Percentiles rank a stretch among this genome's conserved stretches.
These are phyloP conservation scores for Ophiosphaerella herpotricha DNA, from an alignment of 2,329 filamentous ascomycete genomes.

Conservation along the genomic window DNA sequence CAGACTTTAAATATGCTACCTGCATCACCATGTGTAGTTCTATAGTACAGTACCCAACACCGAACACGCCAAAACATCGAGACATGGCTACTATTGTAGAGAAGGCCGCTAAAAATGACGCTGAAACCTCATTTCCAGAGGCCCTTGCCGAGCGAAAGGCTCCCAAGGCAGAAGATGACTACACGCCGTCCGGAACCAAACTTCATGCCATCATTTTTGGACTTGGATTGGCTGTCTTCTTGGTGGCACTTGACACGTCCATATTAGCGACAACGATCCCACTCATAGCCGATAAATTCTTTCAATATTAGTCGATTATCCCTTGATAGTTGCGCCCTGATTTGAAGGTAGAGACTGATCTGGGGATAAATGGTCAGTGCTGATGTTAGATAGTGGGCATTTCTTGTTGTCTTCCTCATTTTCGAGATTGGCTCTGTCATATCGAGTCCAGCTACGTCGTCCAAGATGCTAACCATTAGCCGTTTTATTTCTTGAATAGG, in stretches of 20 bases:
- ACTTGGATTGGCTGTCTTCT: constrained; percentile 19
- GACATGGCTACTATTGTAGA: not conserved
- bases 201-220: constrained; percentile 24
- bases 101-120: not conserved
- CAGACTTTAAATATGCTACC: too few species aligned
- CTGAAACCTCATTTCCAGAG: not conserved
- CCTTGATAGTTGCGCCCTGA: too few species aligned
- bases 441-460: constrained; percentile 49
- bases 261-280: constrained; percentile 55
- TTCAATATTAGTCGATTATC: constrained; percentile 13
- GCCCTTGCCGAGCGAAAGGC: constrained; percentile 2
- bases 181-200: constrained; percentile 22
- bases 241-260: constrained; percentile 28
- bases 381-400: constrained; percentile 26
- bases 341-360: constrained; percentile 37
- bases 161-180: constrained; percentile 8
- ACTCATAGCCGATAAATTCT: constrained; percentile 55
- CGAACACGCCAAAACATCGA: too few species aligned
- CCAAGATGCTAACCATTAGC: constrained; percentile 52
- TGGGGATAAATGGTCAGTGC: constrained; percentile 7
- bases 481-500: constrained; percentile 55
- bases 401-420: constrained; percentile 44
- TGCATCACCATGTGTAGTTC: too few species aligned
- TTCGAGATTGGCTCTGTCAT: constrained; percentile 55
- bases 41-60: too few species aligned